Base-by-base conservation (phyloP, 352 stramenopile species). In the Phytophthora pluvialis region DNA sequence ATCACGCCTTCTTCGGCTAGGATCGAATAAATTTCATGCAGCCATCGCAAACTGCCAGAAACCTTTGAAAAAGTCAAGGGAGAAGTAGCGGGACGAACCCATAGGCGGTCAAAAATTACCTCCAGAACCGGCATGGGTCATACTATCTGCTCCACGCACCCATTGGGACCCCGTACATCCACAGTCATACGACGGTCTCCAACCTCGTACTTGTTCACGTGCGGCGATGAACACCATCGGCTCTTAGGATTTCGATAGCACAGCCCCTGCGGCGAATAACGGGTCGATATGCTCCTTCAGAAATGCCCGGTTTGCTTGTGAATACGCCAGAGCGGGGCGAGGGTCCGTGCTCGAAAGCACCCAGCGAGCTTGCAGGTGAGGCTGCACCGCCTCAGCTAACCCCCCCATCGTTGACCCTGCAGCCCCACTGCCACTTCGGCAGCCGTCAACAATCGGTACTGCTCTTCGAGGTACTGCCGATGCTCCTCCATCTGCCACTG, bases 371-470 rank as follows among this genome's bases (percentile, higher is more conserved):
- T 50, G 44, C 29, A 50, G 7, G 8, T 50, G 26, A 4, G 44
- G 44, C 5, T 50, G 44, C 12, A 50, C 26, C 0, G 26, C 26
- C 0, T 38, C 44, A 21, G 26, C 4, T 13, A 50, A 10, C 13
- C n/a, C 55, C n/a, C 60, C 49, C 0, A 61, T 29, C 42, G 21
- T 12, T 32, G 42, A 15, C 43, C 18, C 16, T 48, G 18, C 10
- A 48, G 25, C 1, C 42, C 42, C 7, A 33, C 42, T 15, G 42
- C 18, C 25, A 32, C 42, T 32, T 32, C 42, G 6, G 42, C 42
- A 12, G 42, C 18, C 12, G 18, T 25, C 8, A 48, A 18, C 7
- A 48, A 28, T 3, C 13, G 21, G 8, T 32, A 48, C 18, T 33
- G 8, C 26, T 48, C 16, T 1, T 46, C 40, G n/a, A 31, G 5